These are phyloP conservation scores for Castanea crenata DNA, from an alignment of 306 rosid species.

Conservation along the genomic window DNA sequence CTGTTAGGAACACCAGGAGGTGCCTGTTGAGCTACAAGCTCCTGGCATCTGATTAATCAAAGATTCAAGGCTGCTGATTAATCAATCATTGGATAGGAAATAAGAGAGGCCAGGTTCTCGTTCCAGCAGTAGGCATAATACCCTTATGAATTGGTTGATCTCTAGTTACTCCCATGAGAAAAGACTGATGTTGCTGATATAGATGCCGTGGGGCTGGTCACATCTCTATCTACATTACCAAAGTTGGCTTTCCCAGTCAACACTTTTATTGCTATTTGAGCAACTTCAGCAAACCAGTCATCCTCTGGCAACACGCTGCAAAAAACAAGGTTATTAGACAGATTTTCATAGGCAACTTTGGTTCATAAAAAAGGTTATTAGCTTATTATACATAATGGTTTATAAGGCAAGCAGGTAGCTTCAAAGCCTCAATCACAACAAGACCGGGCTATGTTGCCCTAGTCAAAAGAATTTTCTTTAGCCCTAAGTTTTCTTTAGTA, in stretches of 20 bases:
- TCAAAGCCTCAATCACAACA: not conserved
- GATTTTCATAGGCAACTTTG: not conserved
- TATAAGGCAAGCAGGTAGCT: not conserved
- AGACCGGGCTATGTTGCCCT: not conserved
- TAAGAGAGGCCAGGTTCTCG: not conserved
- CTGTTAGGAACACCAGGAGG: too few species aligned
- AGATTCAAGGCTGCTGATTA: not conserved
- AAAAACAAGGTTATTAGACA: constrained; percentile 17
- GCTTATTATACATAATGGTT: not conserved
- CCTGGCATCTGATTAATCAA: not conserved
- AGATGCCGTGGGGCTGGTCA: constrained; percentile 57
- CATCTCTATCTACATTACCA: constrained; percentile 50
- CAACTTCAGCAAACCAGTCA: constrained; percentile 93
- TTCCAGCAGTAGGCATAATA: constrained; percentile 3
- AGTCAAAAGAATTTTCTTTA: not conserved
- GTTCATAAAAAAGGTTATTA: too few species aligned
- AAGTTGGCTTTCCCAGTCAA: constrained; percentile 67
- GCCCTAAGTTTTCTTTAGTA: too few species aligned
- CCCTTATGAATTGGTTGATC: constrained; percentile 17
- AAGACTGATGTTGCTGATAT: constrained; percentile 43
- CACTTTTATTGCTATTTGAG: constrained; percentile 80
- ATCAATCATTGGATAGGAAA: not conserved
- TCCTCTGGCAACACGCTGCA: constrained; percentile 79
- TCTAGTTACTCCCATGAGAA: constrained; percentile 49
- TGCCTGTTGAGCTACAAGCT: too few species aligned